Base-by-base conservation (phyloP, 176 grass and related monocot genomes). In the Tillandsia leiboldiana region DNA sequence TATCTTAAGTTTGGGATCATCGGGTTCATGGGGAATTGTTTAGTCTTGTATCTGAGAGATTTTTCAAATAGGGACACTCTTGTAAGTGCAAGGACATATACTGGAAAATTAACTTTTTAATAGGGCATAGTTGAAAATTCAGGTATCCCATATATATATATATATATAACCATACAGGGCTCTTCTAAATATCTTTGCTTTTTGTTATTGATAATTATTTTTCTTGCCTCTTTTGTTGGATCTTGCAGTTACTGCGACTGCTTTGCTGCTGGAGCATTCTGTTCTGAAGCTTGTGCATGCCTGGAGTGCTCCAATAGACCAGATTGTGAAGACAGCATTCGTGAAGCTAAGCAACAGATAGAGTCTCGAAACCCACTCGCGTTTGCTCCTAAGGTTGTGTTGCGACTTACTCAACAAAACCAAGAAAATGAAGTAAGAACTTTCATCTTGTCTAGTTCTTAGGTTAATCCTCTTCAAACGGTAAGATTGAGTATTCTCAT, bases 361-460 rank as follows among this genome's bases (percentile, higher is more conserved):
- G 79, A 81, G 13, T 74, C 79, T 29, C 52, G 79, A 69, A 81
- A 81, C 62, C 79, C 79, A 64, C 65, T 81, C 50, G 79, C 79
- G 26, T 81, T 74, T 75, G 72, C 78, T 26, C 78, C 78, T 20
- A 80, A 80, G 54, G 78, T 80, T 17, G 70, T 80, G 2, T 42
- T 73, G 63, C 71, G 50, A 12, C 20, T 54, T 23, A 68, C 15
- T 49, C 58, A 72, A 73, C 68, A 70, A 50, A 18, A 27, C 29
- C 53, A 80, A 28, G 78, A 68, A 10, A 64, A 17, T 18, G 70
- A 64, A 22, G 69, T 80, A 72, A 80, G 48, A 27, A 80, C 14
- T 72, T 72, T 49, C 8, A 33, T 4, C 10, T 42, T 52, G n/a
- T 11, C 11, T 11, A 28, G 48, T 17, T 73, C 50, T 9, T 28